phyloP scores from a whole-genome alignment of 176 grass and related monocot species.

The Zoysia pacifica region DNA sequence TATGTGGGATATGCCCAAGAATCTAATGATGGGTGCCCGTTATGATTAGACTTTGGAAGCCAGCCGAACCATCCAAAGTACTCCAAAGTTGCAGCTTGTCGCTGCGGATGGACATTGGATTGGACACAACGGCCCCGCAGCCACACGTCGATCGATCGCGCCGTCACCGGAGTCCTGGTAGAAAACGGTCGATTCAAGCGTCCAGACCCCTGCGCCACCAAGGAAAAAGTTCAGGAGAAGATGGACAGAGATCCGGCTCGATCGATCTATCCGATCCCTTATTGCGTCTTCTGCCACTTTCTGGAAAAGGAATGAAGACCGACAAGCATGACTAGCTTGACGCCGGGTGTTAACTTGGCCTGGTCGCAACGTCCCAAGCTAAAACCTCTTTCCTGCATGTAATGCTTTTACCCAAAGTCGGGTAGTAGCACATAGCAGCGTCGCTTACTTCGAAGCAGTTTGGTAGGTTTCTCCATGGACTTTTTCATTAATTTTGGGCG shows the following conservation, averaged over 20 bases:
- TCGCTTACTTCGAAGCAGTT: no score
- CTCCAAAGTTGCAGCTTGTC: not conserved
- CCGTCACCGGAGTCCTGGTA: not conserved
- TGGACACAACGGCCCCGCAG: no score
- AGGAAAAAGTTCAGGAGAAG: not conserved
- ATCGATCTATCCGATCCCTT: not conserved
- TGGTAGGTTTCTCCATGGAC: no score
- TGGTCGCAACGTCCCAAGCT: constrained; percentile 15
- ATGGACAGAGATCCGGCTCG: not conserved
- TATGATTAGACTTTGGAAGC: not conserved
- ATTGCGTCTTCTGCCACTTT: not conserved
- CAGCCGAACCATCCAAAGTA: not conserved
- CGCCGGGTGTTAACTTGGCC: constrained; percentile 2
- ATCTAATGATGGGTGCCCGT: not conserved
- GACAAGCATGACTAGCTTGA: not conserved
- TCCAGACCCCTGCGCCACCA: not conserved
- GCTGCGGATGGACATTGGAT: not conserved
- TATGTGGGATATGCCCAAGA: not conserved
- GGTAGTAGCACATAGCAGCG: no score
- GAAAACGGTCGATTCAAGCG: not conserved
- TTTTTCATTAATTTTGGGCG: no score
- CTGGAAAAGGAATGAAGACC: not conserved
- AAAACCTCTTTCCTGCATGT: not conserved
- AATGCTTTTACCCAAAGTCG: not conserved
- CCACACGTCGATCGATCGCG: not conserved